Evolutionary conservation across 768 basidiomycete species (phyloP).

Genomic region (Solioccasus polychromus): DNA sequence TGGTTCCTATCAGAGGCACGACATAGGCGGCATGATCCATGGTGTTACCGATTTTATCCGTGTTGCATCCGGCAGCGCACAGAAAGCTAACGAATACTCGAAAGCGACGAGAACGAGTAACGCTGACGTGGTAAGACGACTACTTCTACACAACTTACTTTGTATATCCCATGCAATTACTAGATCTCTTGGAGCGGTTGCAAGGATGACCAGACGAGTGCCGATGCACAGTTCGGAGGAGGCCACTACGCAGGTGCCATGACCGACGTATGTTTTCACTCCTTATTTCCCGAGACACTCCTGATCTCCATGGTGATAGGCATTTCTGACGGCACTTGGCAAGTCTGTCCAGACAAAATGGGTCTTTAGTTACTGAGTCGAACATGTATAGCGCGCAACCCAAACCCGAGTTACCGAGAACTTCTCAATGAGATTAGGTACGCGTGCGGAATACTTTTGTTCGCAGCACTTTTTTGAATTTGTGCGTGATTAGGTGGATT

Average conservation of each 20-base stretch:
- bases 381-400: constrained; percentile 36
- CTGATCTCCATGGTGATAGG: constrained; percentile 27
- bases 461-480: not conserved
- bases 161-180: not conserved
- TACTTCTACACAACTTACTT: not conserved
- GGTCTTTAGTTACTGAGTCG: not conserved
- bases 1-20: constrained; percentile 71
- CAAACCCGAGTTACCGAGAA: constrained; percentile 51
- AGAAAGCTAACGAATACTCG: constrained; percentile 61
- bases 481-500: constrained; percentile 30
- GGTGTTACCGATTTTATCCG: constrained; percentile 75
- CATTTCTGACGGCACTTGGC: constrained; percentile 60
- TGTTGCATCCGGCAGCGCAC: constrained; percentile 60
- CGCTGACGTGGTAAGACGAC: constrained; percentile 75
- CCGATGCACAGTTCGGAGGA: constrained; percentile 62
- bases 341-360: constrained; percentile 12
- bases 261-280: constrained; percentile 58
- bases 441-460: not conserved
- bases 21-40: constrained; percentile 74
- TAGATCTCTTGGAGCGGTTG: constrained; percentile 87
- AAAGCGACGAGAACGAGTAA: constrained; percentile 68
- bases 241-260: constrained; percentile 75
- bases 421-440: constrained; percentile 47
- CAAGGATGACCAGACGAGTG: constrained; percentile 80
- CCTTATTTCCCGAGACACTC: not conserved